Evolutionary conservation across 441 rosid genomes (phyloP), one percentile per base, ranked within the genome.

Genomic region (Pelargonium cotyledonis): DNA sequence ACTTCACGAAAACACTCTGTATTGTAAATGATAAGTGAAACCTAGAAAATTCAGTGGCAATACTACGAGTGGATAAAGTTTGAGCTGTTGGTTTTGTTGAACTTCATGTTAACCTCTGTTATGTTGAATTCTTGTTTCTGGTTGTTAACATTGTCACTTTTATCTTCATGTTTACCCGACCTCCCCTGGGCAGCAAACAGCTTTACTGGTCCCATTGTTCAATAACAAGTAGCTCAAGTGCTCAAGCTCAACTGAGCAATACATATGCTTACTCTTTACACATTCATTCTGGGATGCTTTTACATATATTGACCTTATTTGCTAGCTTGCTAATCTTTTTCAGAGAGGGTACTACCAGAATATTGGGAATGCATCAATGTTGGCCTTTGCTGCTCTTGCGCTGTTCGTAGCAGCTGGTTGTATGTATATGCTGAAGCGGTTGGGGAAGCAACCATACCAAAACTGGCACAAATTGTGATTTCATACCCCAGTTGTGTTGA

Each of bases 401-500:
- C 80, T 95, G 67, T 89, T 90, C 69, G 29, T 68, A 3, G 89
- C 95, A 9, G 89, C 96, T 70, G 90, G 87, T 49, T 92, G 93
- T 79, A 83, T 95, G 89, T 82, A 86, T 80, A 69, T 85, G 49
- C 70, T 95, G 80, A 90, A 94, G 87, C 83, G 80, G 65, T 83
- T 86, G 81, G 99, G 99, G 68, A 95, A 95, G 85, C 95, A 90
- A 76, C 99, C 90, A 8, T 88, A 88, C 75, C 91, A 83, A 67
- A 86, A 88, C 78, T 85, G 91, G 89, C 97, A 85, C 77, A 90
- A 90, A 69, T 72, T 80, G 64, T 95, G 84, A 89, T 67, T 8
- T 15, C 71, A 51, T 63, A 2, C 2, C 41, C 66, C 63, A 11
- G 19, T 26, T 46, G n/a, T 21, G 44, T 58, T 3, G 8, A 6